Conservation (phyloP, 192 early-diverging fungal species). For the Neocallimastix lanati region DNA sequence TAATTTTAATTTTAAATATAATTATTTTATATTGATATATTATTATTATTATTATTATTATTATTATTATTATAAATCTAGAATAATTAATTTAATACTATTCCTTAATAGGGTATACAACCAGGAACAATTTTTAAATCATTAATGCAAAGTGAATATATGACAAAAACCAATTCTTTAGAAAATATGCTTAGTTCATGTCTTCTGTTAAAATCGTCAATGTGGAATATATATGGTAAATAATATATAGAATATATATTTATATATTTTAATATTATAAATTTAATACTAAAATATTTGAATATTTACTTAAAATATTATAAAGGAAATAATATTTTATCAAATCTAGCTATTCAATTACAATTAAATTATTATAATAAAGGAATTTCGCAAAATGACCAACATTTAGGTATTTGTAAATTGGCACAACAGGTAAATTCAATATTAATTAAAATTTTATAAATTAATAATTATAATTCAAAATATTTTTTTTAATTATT, state of each 20-base stretch:
- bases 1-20: too few relatives aligned
- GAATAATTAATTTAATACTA: too few relatives aligned
- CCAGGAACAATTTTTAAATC: neutral
- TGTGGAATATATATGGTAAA: neutral
- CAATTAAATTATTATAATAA: neutral
- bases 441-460: too few relatives aligned
- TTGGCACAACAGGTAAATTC: neutral
- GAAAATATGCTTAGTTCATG: neutral
- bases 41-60: too few relatives aligned
- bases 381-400: neutral
- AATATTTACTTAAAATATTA: too few relatives aligned
- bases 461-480: too few relatives aligned
- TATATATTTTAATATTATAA: too few relatives aligned
- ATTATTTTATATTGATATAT: too few relatives aligned
- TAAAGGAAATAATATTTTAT: neutral
- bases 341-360: neutral
- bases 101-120: neutral
- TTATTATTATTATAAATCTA: too few relatives aligned
- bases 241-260: neutral
- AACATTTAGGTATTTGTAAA: neutral
- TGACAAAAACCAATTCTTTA: neutral
- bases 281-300: too few relatives aligned
- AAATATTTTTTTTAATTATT: too few relatives aligned
- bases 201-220: neutral
- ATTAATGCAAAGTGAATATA: neutral